phyloP scores from a whole-genome alignment of 805 yeast species.

The Wickerhamomyces rabaulensis region DNA sequence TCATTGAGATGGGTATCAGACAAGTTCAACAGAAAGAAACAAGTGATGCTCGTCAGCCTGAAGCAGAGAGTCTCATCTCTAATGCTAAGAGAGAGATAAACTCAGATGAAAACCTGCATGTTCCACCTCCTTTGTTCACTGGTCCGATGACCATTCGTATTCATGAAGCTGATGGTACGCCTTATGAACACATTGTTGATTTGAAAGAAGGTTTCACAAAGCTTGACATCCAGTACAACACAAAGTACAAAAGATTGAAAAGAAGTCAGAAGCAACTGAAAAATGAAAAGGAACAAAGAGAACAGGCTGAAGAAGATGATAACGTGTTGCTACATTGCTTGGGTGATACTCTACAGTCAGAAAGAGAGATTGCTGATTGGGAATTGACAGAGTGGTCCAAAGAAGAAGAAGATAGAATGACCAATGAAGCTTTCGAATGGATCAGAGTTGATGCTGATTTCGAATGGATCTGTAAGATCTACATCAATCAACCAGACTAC shows the following conservation, averaged over 20 bases:
- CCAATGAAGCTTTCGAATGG: conserved; percentile 95
- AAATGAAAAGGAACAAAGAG: conserved; percentile 36
- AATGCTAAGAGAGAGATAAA: conserved; percentile 28
- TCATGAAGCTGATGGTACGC: conserved; percentile 98
- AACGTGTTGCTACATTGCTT: conserved; percentile 47
- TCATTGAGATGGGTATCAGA: conserved; percentile 89
- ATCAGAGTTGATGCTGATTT: conserved; percentile 94
- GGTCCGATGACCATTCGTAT: conserved; percentile 97
- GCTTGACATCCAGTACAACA: conserved; percentile 90
- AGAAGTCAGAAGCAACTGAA: conserved; percentile 43
- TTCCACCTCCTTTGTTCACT: conserved; percentile 44
- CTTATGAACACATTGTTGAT: conserved; percentile 95
- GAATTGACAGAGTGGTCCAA: conserved; percentile 61
- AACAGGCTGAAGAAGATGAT: conserved; percentile 28
- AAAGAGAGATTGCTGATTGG: conserved; percentile 67
- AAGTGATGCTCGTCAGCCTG: conserved; percentile 30
- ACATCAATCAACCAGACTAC: conserved; percentile 85
- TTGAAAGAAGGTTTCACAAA: conserved; percentile 80
- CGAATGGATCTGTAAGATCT: conserved; percentile 88
- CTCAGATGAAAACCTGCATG: conserved; percentile 6
- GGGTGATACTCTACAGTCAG: conserved; percentile 70
- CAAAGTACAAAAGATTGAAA: conserved; percentile 81
- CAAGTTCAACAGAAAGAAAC: conserved; percentile 76
- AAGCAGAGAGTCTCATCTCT: conserved; percentile 30
- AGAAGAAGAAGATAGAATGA: conserved; percentile 62